These are phyloP conservation scores for Aspergillus coremiiformis DNA, from an alignment of 495 filamentous ascomycete genomes.

Conservation along the genomic window DNA sequence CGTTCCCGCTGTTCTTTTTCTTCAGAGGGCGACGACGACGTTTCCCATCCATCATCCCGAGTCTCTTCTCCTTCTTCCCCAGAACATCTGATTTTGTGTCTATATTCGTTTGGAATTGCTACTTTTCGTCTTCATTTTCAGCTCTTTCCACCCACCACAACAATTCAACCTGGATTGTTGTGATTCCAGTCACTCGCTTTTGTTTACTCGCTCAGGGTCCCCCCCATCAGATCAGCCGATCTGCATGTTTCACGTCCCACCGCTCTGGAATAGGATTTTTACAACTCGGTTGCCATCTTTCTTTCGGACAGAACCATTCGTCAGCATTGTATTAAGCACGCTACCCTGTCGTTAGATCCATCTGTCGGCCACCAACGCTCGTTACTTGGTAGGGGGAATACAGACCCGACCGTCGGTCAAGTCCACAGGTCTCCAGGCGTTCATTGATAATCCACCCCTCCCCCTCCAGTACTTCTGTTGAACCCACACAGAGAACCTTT, in stretches of 20 bases:
- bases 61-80: neutral
- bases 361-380: neutral
- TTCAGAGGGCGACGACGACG: no score
- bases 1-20: slow-evolving; percentile 5
- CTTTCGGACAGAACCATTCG: neutral
- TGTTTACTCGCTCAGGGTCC: slow-evolving; percentile 19
- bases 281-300: neutral
- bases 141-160: neutral
- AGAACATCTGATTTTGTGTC: neutral
- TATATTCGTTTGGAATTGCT: neutral
- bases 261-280: slow-evolving; percentile 4
- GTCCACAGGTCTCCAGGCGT: neutral
- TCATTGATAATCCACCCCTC: no score
- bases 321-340: neutral
- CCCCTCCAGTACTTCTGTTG: neutral
- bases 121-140: neutral
- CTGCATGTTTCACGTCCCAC: slow-evolving; percentile 15
- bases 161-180: neutral
- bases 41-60: no score
- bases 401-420: slow-evolving; percentile 1
- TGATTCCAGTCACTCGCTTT: slow-evolving; percentile 19
- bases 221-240: slow-evolving; percentile 14
- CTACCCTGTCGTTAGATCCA: neutral
- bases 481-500: neutral
- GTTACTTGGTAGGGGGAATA: neutral